These are phyloP conservation scores for Escovopsis sp. DNA, from an alignment of 2,329 filamentous ascomycete genomes.

Conservation along the genomic window DNA sequence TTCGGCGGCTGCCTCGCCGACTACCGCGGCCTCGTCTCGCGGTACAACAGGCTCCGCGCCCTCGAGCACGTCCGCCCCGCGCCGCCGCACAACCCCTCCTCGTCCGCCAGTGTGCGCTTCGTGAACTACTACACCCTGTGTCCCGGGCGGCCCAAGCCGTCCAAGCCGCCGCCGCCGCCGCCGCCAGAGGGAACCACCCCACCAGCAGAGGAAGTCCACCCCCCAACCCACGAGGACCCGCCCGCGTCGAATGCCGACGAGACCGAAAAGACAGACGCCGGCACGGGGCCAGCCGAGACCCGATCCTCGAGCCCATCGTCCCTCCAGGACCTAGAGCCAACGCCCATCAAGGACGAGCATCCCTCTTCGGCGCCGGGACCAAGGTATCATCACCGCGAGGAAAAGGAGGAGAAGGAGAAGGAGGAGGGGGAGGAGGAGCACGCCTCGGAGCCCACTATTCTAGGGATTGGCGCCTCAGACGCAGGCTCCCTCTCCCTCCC, in stretches of 20 bases:
- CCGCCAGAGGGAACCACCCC: slow-evolving; percentile 1
- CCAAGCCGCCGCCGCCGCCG: too few species aligned
- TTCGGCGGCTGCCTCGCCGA: slow-evolving; percentile 74
- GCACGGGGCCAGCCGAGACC: slow-evolving; percentile 1
- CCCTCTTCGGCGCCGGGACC: too few species aligned
- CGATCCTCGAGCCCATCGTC: neutral
- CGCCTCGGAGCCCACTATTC: too few species aligned
- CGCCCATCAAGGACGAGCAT: neutral
- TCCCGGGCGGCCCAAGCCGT: slow-evolving; percentile 49
- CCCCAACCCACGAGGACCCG: slow-evolving; percentile 1
- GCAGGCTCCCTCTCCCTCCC: slow-evolving; percentile 20
- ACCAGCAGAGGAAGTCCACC: neutral
- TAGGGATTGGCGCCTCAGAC: too few species aligned
- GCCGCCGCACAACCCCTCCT: slow-evolving; percentile 6
- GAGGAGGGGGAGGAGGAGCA: too few species aligned
- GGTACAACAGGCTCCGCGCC: slow-evolving; percentile 55
- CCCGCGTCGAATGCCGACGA: too few species aligned
- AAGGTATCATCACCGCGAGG: too few species aligned
- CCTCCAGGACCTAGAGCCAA: neutral
- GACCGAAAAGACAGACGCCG: neutral
- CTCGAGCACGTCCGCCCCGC: slow-evolving; percentile 48
- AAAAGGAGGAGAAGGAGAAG: too few species aligned
- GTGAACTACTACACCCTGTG: slow-evolving; percentile 87
- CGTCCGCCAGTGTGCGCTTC: slow-evolving; percentile 51
- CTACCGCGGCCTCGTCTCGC: slow-evolving; percentile 49